Evolutionary conservation across 441 rosid genomes (phyloP).

Genomic region (Aquilaria agallochum): DNA sequence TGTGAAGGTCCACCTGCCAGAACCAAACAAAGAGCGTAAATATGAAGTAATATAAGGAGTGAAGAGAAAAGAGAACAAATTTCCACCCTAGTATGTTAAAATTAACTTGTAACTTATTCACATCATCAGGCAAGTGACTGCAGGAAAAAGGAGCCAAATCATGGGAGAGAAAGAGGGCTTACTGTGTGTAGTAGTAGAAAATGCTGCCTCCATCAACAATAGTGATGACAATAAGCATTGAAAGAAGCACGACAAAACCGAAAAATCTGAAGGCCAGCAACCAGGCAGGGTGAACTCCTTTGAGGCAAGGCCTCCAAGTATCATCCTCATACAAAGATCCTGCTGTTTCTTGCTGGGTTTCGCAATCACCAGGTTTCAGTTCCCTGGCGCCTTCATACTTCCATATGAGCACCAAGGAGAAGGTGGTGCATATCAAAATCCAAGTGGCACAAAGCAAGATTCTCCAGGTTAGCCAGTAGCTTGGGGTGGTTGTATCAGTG

Average conservation of each 20-base stretch:
- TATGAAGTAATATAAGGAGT: not conserved
- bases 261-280: constrained; percentile 65
- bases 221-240: constrained; percentile 42
- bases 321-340: constrained; percentile 70
- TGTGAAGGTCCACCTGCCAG: constrained; percentile 86
- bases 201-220: constrained; percentile 66
- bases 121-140: not conserved
- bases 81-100: not conserved
- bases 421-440: constrained; percentile 27
- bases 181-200: constrained; percentile 90
- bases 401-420: constrained; percentile 44
- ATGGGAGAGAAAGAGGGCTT: constrained; percentile 25
- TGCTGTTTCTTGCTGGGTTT: constrained; percentile 34
- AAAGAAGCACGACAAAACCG: constrained; percentile 64
- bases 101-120: not conserved
- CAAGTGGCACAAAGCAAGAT: constrained; percentile 54
- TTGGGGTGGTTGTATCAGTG: constrained; percentile 39
- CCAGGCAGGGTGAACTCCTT: constrained; percentile 90
- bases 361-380: constrained; percentile 16
- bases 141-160: not conserved
- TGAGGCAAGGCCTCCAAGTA: constrained; percentile 79
- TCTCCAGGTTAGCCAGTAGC: constrained; percentile 70
- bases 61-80: not conserved
- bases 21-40: constrained; percentile 16
- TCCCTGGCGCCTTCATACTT: constrained; percentile 47